Evolutionary conservation across 1,139 yeast species (phyloP).

Genomic region (Debaryomyces sp.): DNA sequence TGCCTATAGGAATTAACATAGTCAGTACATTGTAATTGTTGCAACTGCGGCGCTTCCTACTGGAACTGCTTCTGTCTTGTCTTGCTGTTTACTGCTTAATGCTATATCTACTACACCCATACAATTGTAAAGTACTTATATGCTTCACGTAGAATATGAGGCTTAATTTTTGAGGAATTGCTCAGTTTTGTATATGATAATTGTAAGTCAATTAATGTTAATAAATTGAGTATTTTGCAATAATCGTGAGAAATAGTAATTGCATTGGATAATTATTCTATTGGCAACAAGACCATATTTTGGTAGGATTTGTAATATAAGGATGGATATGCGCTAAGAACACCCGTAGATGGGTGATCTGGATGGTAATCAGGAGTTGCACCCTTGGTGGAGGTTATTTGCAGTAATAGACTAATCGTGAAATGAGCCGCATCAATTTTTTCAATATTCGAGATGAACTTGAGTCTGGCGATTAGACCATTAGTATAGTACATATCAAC

Average conservation of each 20-base stretch:
- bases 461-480: background rate
- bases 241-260: background rate
- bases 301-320: too few species aligned
- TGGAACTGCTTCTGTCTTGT: too few species aligned
- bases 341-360: too few species aligned
- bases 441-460: constrained; percentile 3
- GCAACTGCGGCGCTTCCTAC: too few species aligned
- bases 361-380: background rate
- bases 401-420: background rate
- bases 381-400: background rate
- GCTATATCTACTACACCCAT: too few species aligned
- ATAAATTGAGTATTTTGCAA: background rate
- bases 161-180: background rate
- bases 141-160: background rate
- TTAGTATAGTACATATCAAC: constrained; percentile 2
- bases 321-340: too few species aligned
- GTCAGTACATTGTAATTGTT: too few species aligned
- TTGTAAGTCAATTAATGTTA: background rate
- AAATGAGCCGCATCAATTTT: constrained; percentile 6
- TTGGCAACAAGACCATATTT: too few species aligned
- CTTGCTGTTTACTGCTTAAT: too few species aligned
- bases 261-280: too few species aligned
- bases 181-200: background rate
- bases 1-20: too few species aligned
- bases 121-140: too few species aligned